Evolutionary conservation across 73 alveolate species (phyloP).

Genomic region (Paramecium sonneborni): DNA sequence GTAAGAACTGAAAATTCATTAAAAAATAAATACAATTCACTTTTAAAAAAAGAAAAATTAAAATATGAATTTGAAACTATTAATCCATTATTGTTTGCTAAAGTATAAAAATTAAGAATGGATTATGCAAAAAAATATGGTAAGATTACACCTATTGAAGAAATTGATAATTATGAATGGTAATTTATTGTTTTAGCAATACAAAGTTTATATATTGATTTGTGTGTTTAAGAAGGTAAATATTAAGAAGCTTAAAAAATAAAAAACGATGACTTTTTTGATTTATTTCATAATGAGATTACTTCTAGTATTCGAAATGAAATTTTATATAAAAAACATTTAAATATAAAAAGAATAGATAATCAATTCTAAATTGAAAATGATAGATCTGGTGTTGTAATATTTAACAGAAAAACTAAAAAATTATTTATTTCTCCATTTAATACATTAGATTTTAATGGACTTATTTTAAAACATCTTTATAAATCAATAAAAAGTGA

Average conservation of each 20-base stretch:
- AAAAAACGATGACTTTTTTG: slow-evolving; percentile 50
- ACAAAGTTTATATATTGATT: slow-evolving; percentile 2
- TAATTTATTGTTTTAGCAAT: slow-evolving; percentile 50
- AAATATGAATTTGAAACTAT: slow-evolving; percentile 57
- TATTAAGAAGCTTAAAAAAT: slow-evolving; percentile 21
- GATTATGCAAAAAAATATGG: slow-evolving; percentile 54
- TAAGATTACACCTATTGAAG: slow-evolving; percentile 46
- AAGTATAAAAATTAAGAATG: slow-evolving; percentile 16
- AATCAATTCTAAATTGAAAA: not conserved
- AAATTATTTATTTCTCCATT: slow-evolving; percentile 31
- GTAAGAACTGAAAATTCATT: slow-evolving; percentile 51
- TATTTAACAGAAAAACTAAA: slow-evolving; percentile 26
- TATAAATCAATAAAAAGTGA: not conserved
- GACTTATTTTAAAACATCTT: not conserved
- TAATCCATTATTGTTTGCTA: slow-evolving; percentile 17
- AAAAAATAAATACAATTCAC: slow-evolving; percentile 31
- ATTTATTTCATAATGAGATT: slow-evolving; percentile 18
- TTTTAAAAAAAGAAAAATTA: slow-evolving; percentile 29
- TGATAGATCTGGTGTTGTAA: slow-evolving; percentile 50
- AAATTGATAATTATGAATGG: slow-evolving; percentile 57
- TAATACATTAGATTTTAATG: slow-evolving; percentile 14
- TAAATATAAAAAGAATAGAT: slow-evolving; percentile 19
- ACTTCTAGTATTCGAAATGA: not conserved
- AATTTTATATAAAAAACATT: not conserved
- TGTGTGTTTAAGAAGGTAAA: slow-evolving; percentile 27